Percentiles rank a stretch among this genome's conserved stretches.
Conservation (phyloP, 371 early-diverging fungal genomes). For the Rhizopus stolonifer region DNA sequence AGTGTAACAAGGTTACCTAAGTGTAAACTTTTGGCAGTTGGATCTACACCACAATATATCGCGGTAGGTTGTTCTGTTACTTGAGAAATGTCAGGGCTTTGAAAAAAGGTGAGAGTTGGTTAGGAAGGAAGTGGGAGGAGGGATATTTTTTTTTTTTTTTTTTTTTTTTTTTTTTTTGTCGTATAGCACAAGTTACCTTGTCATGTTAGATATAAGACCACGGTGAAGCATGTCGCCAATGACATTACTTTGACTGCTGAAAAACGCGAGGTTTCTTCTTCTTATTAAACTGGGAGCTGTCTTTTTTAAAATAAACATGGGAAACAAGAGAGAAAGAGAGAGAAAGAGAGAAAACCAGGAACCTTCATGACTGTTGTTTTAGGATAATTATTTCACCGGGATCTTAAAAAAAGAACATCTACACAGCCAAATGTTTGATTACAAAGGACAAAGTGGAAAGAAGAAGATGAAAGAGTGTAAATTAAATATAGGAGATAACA, state of each 20-base stretch:
- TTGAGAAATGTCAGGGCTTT: constrained; percentile 51
- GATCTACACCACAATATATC: constrained; percentile 94
- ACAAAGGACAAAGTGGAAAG: too few species aligned
- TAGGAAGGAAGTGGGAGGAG: not conserved
- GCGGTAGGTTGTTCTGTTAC: constrained; percentile 52
- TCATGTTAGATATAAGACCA: constrained; percentile 37
- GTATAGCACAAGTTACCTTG: constrained; percentile 27
- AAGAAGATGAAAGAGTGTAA: too few species aligned
- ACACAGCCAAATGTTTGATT: too few species aligned
- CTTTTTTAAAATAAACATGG: not conserved
- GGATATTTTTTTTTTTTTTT: too few species aligned
- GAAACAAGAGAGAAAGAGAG: not conserved
- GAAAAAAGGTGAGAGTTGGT: not conserved
- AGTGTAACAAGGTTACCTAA: constrained; percentile 87
- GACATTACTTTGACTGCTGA: constrained; percentile 28
- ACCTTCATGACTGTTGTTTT: not conserved
- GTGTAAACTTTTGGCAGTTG: constrained; percentile 90
- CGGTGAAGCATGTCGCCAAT: constrained; percentile 37
- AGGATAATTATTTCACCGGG: too few species aligned
- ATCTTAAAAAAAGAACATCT: too few species aligned
- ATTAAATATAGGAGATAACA: too few species aligned
- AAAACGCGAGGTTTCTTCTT: not conserved
- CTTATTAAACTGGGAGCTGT: not conserved
- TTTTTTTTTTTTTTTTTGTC: too few species aligned
- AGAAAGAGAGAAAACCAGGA: not conserved